These are phyloP conservation scores for Clarireedia paspali DNA, from an alignment of 2,329 filamentous ascomycete species.

Conservation along the genomic window DNA sequence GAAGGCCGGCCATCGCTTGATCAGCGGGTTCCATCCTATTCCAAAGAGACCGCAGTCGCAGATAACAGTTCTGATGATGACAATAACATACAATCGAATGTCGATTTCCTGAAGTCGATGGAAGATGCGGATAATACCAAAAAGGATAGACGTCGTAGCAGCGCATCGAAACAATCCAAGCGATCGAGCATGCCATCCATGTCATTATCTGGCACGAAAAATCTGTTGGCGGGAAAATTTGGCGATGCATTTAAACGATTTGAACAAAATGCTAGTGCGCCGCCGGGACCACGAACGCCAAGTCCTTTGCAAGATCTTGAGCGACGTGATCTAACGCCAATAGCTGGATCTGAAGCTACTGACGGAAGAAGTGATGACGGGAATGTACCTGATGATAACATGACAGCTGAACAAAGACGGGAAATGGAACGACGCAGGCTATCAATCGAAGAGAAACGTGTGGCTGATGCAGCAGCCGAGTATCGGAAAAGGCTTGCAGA, in stretches of 20 bases:
- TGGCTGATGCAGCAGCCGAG: constrained; percentile 81
- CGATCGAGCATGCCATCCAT: constrained; percentile 63
- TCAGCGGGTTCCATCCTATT: constrained; percentile 28
- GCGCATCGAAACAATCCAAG: constrained; percentile 53
- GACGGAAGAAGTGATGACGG: constrained; percentile 62
- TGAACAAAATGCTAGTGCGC: constrained; percentile 45
- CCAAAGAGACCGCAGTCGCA: constrained; percentile 18
- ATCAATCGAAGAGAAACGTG: constrained; percentile 81
- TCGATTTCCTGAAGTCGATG: constrained; percentile 73
- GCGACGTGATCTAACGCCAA: constrained; percentile 49
- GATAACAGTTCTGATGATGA: constrained; percentile 41
- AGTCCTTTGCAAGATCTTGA: constrained; percentile 35
- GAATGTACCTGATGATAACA: constrained; percentile 54
- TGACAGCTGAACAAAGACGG: constrained; percentile 81
- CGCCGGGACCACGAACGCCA: constrained; percentile 36
- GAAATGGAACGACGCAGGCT: constrained; percentile 79
- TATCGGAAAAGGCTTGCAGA: constrained; percentile 70
- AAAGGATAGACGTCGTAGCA: constrained; percentile 43
- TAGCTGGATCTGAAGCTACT: constrained; percentile 68
- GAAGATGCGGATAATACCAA: constrained; percentile 54
- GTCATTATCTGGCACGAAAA: constrained; percentile 67
- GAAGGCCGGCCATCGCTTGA: constrained; percentile 38
- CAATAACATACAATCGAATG: constrained; percentile 65
- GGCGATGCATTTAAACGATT: constrained; percentile 92
- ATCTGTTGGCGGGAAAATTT: constrained; percentile 78